Evolutionary conservation across 192 early-diverging fungal genomes (phyloP).

Genomic region (Coemansia sp.): DNA sequence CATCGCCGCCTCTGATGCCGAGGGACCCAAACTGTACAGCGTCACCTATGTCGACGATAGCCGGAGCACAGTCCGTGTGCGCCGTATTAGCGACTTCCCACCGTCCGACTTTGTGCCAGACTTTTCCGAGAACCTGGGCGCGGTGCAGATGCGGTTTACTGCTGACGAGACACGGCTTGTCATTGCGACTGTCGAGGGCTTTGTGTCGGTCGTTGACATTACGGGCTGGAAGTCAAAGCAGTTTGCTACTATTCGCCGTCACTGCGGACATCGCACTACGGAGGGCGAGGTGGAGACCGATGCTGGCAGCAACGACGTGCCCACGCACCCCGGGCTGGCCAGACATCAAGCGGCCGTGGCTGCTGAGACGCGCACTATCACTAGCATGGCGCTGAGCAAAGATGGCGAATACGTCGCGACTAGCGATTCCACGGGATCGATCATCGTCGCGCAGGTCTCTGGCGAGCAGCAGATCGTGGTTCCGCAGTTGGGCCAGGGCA

Average conservation of each 20-base stretch:
- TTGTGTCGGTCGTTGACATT: constrained; percentile 76
- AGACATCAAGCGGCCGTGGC: constrained; percentile 16
- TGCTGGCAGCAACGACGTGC: constrained; percentile 50
- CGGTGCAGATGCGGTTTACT: constrained; percentile 74
- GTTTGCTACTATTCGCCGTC: constrained; percentile 63
- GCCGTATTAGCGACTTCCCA: constrained; percentile 42
- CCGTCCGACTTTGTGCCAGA: constrained; percentile 48
- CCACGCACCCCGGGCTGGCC: constrained; percentile 42
- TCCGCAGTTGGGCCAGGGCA: constrained; percentile 15
- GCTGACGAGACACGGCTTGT: constrained; percentile 72
- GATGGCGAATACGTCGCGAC: constrained; percentile 82
- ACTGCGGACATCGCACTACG: constrained; percentile 64
- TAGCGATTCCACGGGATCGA: constrained; percentile 69
- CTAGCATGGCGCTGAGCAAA: constrained; percentile 68
- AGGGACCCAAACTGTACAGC: constrained; percentile 65
- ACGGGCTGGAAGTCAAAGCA: constrained; percentile 56
- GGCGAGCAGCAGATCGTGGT: constrained; percentile 49
- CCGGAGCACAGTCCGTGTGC: constrained; percentile 22
- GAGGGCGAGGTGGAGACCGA: constrained; percentile 41
- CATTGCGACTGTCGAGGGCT: constrained; percentile 72
- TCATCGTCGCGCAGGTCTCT: constrained; percentile 75
- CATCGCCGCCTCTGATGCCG: constrained; percentile 80
- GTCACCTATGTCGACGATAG: constrained; percentile 28
- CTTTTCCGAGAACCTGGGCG: constrained; percentile 55
- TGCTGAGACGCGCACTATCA: constrained; percentile 58